These are phyloP conservation scores for Kuraishia cidri DNA, from an alignment of 805 yeast genomes.

Conservation along the genomic window DNA sequence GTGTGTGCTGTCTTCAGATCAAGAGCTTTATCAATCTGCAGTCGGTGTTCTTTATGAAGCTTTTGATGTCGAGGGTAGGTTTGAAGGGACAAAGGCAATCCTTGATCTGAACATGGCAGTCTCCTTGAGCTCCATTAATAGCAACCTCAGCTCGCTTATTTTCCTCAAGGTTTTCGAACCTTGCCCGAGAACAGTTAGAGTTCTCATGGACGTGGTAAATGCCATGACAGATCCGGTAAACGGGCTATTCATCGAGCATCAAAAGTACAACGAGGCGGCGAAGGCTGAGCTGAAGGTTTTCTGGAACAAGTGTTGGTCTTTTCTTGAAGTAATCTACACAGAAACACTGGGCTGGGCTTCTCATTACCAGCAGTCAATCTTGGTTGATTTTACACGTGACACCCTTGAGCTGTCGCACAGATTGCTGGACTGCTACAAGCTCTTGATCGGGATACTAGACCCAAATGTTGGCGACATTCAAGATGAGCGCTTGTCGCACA, in stretches of 20 bases:
- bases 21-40: conserved; percentile 54
- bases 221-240: conserved; percentile 57
- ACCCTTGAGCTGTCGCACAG: conserved; percentile 69
- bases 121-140: conserved; percentile 39
- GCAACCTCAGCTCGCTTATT: conserved; percentile 34
- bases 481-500: conserved; percentile 3
- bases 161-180: conserved; percentile 53
- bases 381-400: conserved; percentile 81
- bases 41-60: conserved; percentile 67
- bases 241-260: conserved; percentile 33
- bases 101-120: conserved; percentile 32
- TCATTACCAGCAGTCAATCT: conserved; percentile 39
- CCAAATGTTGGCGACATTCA: conserved; percentile 9
- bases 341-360: conserved; percentile 74
- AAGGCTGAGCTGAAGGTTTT: conserved; percentile 25
- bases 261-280: neutral
- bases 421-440: conserved; percentile 56
- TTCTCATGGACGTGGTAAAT: conserved; percentile 63
- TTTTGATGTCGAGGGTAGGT: conserved; percentile 71
- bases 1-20: conserved; percentile 57
- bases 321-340: conserved; percentile 57
- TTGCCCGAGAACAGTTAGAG: conserved; percentile 64
- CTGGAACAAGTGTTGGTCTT: conserved; percentile 72
- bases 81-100: conserved; percentile 59
- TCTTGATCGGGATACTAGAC: conserved; percentile 23